A percentile compares a stretch with the other conserved stretches of the same genome.
Conservation (phyloP, 164 flowering plant species). For the Vitis cinerea region DNA sequence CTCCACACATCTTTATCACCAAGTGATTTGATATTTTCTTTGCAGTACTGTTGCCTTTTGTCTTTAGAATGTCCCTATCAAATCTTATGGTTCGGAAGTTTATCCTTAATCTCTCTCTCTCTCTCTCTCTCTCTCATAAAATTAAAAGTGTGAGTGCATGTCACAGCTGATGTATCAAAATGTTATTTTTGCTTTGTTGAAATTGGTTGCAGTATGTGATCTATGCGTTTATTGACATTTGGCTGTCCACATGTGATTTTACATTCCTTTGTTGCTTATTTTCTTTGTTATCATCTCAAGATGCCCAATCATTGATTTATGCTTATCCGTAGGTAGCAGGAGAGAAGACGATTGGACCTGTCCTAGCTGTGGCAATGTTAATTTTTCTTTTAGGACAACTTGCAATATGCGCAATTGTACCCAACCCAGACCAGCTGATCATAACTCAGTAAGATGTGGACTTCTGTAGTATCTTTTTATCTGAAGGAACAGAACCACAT, state of each 20-base stretch:
- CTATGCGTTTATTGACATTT: neutral
- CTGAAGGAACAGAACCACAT: neutral
- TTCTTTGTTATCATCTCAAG: neutral
- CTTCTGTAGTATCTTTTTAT: neutral
- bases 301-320: neutral
- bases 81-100: too few relatives aligned
- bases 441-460: slow-evolving; percentile 54
- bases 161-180: too few relatives aligned
- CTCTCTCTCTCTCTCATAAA: too few relatives aligned
- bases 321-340: slow-evolving; percentile 66
- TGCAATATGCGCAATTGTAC: slow-evolving; percentile 99
- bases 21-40: too few relatives aligned
- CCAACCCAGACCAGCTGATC: slow-evolving; percentile 93
- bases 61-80: too few relatives aligned
- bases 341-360: slow-evolving; percentile 99
- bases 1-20: too few relatives aligned
- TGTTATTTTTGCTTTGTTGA: neutral
- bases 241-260: neutral
- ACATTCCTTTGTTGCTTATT: neutral
- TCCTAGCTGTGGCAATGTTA: slow-evolving; percentile 97
- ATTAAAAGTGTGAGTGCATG: too few relatives aligned
- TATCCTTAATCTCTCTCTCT: too few relatives aligned
- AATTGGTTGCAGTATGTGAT: neutral
- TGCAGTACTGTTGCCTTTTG: too few relatives aligned
- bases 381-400: slow-evolving; percentile 94